Base-by-base conservation (phyloP, 805 yeast genomes). In the Spathaspora passalidarum region DNA sequence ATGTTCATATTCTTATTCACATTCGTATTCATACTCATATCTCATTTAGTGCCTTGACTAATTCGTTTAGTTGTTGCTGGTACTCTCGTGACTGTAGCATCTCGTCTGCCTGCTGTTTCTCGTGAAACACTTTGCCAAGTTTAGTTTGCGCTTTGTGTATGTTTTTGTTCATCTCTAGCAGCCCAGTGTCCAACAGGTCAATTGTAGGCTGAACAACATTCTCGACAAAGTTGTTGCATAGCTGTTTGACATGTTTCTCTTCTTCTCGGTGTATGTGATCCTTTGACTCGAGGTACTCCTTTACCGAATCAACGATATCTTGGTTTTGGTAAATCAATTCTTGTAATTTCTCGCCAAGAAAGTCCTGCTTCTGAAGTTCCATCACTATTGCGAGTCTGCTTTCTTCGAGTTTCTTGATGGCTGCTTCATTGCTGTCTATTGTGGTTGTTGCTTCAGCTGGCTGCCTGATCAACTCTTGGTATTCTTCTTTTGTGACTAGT, bases 301-400 rank as follows among this genome's bases (percentile, higher is more conserved):
- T 60, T 17, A 70, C 65, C 8, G 65, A 61, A 8, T 55, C 59
- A 7, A 69, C 52, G 23, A 69, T 62, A 16, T 63, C 70, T 35
- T 61, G 57, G 48, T 68, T 65, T 44, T 66, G 73, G 23, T 48
- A 53, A 3, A 68, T 53, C 40, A 72, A 49, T 32, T 66, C 73
- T 16, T 45, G 32, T n/a, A 71, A 48, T 48, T 67, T 65, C 6
- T 54, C 63, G 5, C 60, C 42, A 3, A 67, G 44, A 40, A 53
- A 67, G 38, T 69, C 72, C 41, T 69, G 73, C 35, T 60, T 55
- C 49, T 72, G 76, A n/a, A 72, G 49, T n/a, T 61, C 67, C 70
- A 66, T 63, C 0, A 69, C 59, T 22, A 68, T 50, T 7, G 53
- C 55, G 5, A 68, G 44, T 34, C 75, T 49, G 36, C 59, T 57